phyloP scores from a whole-genome alignment of 2,329 filamentous ascomycete genomes.

The Alternaria sp. region DNA sequence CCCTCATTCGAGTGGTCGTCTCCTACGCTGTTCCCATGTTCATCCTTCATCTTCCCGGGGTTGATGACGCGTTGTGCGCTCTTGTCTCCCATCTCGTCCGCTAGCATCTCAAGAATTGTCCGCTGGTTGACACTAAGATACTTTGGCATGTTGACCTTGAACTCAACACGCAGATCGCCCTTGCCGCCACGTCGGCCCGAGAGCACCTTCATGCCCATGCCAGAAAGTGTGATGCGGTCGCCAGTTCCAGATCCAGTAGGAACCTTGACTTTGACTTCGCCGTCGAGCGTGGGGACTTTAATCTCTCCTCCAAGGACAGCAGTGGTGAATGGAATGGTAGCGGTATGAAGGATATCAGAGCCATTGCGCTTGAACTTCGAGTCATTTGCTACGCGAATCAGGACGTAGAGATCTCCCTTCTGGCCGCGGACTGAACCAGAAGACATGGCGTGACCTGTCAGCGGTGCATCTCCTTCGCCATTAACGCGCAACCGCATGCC shows the following conservation, averaged over 20 bases:
- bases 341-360: conserved; percentile 91
- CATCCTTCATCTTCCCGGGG: conserved; percentile 60
- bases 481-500: conserved; percentile 89
- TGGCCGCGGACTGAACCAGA: conserved; percentile 67
- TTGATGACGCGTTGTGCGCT: conserved; percentile 94
- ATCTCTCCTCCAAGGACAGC: conserved; percentile 92
- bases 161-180: conserved; percentile 92
- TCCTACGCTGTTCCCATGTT: conserved; percentile 22
- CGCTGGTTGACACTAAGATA: conserved; percentile 91
- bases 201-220: conserved; percentile 94
- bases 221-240: conserved; percentile 85
- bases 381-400: conserved; percentile 88
- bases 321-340: conserved; percentile 89
- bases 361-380: conserved; percentile 87
- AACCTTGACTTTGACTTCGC: conserved; percentile 88
- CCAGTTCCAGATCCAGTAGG: conserved; percentile 91
- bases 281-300: conserved; percentile 86
- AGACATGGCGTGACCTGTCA: conserved; percentile 73
- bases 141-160: conserved; percentile 94
- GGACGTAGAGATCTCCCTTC: conserved; percentile 89
- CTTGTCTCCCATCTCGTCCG: conserved; percentile 94
- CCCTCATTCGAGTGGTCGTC: conserved; percentile 77
- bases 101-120: conserved; percentile 92
- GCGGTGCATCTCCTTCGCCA: conserved; percentile 86
- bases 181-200: conserved; percentile 64